Evolutionary conservation across 1,284 basidiomycete species (phyloP), one percentile per base, ranked within the genome.

Genomic region (Ceratobasidium sp.): DNA sequence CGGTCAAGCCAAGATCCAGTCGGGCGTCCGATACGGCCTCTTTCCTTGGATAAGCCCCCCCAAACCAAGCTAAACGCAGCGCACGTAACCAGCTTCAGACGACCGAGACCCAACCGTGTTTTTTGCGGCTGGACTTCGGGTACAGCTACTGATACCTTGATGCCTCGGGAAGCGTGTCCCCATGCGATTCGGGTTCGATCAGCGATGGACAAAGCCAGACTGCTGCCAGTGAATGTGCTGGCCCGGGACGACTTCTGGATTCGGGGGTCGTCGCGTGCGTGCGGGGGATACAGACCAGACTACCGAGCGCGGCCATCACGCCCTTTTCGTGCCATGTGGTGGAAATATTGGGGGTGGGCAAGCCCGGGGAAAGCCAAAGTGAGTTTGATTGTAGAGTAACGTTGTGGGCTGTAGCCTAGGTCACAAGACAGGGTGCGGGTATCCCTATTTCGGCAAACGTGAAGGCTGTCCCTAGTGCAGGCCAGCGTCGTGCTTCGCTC

Each of bases 101-200:
- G 61, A 51, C 61, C 61, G 61, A 63, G 48, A 51, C 61, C 61
- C n/a, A 63, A n/a, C 61, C 61, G 61, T 63, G 61, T 44, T 44
- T 44, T 44, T 44, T 33, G 46, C 61, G 61, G 61, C 61, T 63
- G 61, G 61, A 63, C 46, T 63, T 63, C 61, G 61, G 42, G 61
- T 48, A 30, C 21, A 25, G 40, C 38, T 12, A 61, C 59, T 30
- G 40, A 46, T 46, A 46, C 38, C 38, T 42, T 44, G 59, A 42
- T 42, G 23, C 38, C 59, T 61, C 59, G 59, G 59, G 40, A 61
- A 44, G 59, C 59, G 40, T 28, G 59, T 61, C 42, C 54, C 54
- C 59, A 46, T 61, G 59, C 38, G 59, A 44, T 61, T 61, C 36
- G 40, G 59, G 46, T 61, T 46, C 59, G 42, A 61, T 61, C 59